Base-by-base conservation (phyloP, 108 stramenopile species). In the Nannochloropsis granulata region DNA sequence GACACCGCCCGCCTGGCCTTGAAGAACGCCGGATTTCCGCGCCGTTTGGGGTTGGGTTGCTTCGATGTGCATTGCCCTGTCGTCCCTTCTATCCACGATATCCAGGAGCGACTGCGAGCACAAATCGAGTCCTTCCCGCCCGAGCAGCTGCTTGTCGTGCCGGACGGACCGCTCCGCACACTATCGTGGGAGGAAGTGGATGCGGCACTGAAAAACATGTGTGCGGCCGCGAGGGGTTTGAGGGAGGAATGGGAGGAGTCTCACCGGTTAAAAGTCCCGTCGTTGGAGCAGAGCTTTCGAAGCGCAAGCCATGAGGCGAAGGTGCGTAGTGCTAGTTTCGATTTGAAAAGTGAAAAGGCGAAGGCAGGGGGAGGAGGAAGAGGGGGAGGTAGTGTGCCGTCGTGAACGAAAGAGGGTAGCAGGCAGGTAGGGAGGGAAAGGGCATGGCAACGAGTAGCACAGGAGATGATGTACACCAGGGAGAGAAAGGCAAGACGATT, bases 51-150 rank as follows among this genome's bases (percentile, higher is more conserved):
- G 24, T 92, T 92, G 12, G 93, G 93, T 21, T 78, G 86, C 14
- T 93, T 92, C 84, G 93, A 93, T 84, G 92, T 93, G 84, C 93
- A 93, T 85, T 92, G 90, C 25, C 93, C 93, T n/a, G 91, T 91
- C 13, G 85, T 93, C 12, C 93, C 93, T 24, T 82, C 92, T 56
- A 45, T 85, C 12, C 82, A 78, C 78, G 82, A 83, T 8, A 91
- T 93, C 34, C 43, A 83, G 43, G 84, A 81, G 25, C 92, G 92
- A 78, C 46, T 86, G 12, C 43, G 82, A 26, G 81, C 91, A 44
- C 46, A 85, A 43, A 71, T 71, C 21, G 56, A 71, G 56, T 16
- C 56, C 56, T 71, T 71, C 0, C 56, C 56, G 7, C 56, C 56
- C 2, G 56, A 71, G 16, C 56, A 71, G n/a, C 42, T 91, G 12